phyloP scores from a whole-genome alignment of 352 stramenopile genomes.

The Globisporangium polare region DNA sequence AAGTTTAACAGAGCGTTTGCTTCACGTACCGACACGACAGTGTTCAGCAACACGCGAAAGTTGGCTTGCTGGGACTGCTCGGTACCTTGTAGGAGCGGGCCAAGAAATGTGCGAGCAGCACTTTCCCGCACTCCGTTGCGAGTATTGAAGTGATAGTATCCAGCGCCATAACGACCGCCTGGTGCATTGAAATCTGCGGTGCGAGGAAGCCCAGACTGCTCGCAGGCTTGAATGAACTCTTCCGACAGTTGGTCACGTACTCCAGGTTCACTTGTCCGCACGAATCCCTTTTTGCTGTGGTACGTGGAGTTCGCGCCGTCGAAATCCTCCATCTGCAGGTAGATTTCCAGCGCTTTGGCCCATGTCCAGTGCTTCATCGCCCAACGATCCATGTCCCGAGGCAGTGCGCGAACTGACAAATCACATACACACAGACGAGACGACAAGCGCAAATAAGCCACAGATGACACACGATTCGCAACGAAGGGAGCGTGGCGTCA shows the following conservation, averaged over 20 bases:
- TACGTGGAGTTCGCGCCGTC: constrained; percentile 48
- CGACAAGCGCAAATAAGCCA: neutral
- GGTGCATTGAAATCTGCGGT: constrained; percentile 83
- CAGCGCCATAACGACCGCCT: constrained; percentile 53
- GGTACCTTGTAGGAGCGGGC: constrained; percentile 37
- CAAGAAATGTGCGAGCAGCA: constrained; percentile 67
- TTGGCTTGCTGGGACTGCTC: constrained; percentile 32
- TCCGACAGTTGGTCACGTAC: constrained; percentile 30
- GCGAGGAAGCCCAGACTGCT: constrained; percentile 46
- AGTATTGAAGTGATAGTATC: constrained; percentile 89
- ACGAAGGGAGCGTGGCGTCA: neutral
- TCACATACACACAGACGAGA: constrained; percentile 12
- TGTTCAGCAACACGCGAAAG: constrained; percentile 54
- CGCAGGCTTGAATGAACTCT: constrained; percentile 50
- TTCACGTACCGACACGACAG: constrained; percentile 46
- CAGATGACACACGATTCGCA: neutral
- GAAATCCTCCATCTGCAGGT: constrained; percentile 75
- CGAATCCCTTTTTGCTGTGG: constrained; percentile 47
- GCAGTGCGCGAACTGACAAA: constrained; percentile 55
- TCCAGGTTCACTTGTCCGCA: constrained; percentile 50
- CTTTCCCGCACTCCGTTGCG: constrained; percentile 77
- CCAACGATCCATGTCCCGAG: constrained; percentile 74
- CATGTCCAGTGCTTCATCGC: constrained; percentile 72
- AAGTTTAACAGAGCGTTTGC: neutral
- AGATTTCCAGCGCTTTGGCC: constrained; percentile 63